Conservation (phyloP, 2,329 filamentous ascomycete genomes). For the Zymoseptoria pseudotritici region DNA sequence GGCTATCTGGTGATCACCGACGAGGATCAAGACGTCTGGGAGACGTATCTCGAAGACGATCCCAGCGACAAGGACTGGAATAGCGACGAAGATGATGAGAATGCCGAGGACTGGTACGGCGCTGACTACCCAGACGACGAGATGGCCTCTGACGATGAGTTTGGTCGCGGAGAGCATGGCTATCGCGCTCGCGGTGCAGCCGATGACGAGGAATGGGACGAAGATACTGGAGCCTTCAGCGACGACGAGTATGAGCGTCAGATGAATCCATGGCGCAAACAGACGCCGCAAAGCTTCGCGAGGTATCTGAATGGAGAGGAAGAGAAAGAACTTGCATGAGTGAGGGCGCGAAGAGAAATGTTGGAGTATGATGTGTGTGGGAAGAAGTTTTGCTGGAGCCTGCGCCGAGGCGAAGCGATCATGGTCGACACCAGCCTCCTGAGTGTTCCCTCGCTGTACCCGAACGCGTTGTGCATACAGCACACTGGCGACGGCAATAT, state of each 20-base stretch:
- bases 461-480: not conserved
- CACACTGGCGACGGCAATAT: not conserved
- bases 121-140: constrained; percentile 78
- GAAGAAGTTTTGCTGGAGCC: not conserved
- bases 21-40: constrained; percentile 50
- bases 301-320: constrained; percentile 12
- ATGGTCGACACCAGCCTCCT: not conserved
- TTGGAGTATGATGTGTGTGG: not conserved
- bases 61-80: constrained; percentile 46
- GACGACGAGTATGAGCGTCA: constrained; percentile 23
- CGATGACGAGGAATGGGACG: constrained; percentile 36
- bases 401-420: not conserved
- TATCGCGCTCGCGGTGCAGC: constrained; percentile 30
- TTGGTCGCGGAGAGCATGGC: constrained; percentile 39
- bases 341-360: not conserved
- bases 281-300: constrained; percentile 19
- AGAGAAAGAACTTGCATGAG: not conserved
- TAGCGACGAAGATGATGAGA: constrained; percentile 56
- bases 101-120: constrained; percentile 70
- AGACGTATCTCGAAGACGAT: constrained; percentile 48
- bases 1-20: constrained; percentile 45
- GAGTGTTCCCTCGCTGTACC: not conserved
- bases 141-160: constrained; percentile 63
- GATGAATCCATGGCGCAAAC: constrained; percentile 27
- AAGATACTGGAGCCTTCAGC: constrained; percentile 24